Base-by-base conservation (phyloP, 2,329 filamentous ascomycete species). In the Elsinoe ampelina region DNA sequence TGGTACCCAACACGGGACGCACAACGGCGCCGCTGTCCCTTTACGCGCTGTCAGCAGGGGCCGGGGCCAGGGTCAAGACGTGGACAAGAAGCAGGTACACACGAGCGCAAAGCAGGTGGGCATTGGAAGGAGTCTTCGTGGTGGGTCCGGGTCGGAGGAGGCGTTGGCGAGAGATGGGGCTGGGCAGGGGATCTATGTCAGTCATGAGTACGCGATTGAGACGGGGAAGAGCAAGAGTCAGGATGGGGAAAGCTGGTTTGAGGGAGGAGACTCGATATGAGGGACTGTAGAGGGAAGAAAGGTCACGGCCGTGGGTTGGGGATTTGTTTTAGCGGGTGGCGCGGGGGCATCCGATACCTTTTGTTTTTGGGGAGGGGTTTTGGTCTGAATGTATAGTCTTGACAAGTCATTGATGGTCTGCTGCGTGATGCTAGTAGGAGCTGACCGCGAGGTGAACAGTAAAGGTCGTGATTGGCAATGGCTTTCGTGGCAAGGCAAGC, bases 171-270 rank as follows among this genome's bases (percentile, higher is more conserved):
- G 48, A 13, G 17, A 39, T 1, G 34, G 8, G 11, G 32, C 36
- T 13, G 11, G 26, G 34, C 26, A 35, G 48, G 48, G 48, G 7
- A 52, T 52, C 8, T 52, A 52, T 15, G 34, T 52, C 11, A 52
- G 48, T n/a, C 34, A 52, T 35, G 48, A 52, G 17, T 52, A 52
- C 26, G 48, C 32, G 6, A 26, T 52, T 26, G 48, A 52, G 32
- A 52, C 17, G 48, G 48, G 47, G 7, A 36, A 51, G 47, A 35
- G 47, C 32, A 35, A 51, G 47, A 38, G 32, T 17, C 36, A 34
- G 10, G 35, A 36, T 11, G 48, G 34, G 5, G 48, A 7, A 4
- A 39, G 48, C 19, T 52, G 48, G 48, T 52, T 22, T 15, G 48
- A 52, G 32, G 48, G 48, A 2, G 10, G 34, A 15, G 19, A 52